Conservation (phyloP, 495 filamentous ascomycete species). For the Aspergillus haitiensis region DNA sequence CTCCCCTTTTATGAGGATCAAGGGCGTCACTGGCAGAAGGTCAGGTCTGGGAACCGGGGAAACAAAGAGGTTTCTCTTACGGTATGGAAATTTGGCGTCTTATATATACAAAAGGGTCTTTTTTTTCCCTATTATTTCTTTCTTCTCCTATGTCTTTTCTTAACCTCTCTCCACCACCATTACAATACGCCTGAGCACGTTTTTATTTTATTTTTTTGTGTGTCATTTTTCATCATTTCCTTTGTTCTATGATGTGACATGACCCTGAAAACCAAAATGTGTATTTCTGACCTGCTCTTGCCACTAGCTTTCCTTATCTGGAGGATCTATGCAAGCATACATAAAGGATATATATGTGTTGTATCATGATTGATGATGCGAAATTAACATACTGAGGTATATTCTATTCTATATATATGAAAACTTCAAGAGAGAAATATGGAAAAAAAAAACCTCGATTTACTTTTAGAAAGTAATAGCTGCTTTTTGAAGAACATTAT, state of each 20-base stretch:
- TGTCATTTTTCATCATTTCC: conserved; percentile 27
- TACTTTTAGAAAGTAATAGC: too few species aligned
- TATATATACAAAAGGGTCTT: not conserved
- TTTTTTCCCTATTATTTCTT: conserved; percentile 5
- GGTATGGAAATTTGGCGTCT: conserved; percentile 4
- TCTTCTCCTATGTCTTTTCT: not conserved
- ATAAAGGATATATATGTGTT: not conserved
- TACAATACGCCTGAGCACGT: not conserved
- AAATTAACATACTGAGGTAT: not conserved
- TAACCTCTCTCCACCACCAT: not conserved
- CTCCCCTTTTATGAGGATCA: conserved; percentile 4
- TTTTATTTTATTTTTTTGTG: conserved; percentile 7
- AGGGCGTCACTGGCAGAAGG: conserved; percentile 15
- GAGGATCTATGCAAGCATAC: not conserved
- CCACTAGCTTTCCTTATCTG: not conserved
- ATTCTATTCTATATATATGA: not conserved
- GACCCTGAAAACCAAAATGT: conserved; percentile 12
- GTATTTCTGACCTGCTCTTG: conserved; percentile 4
- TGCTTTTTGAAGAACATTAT: too few species aligned
- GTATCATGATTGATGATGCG: not conserved
- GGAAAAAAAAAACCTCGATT: too few species aligned
- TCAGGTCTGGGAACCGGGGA: not conserved
- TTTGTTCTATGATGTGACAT: conserved; percentile 26
- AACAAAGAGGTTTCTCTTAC: not conserved
- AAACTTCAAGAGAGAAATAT: too few species aligned